These are phyloP conservation scores for Ceratocystis variospora DNA, from an alignment of 2,329 filamentous ascomycete genomes.

Conservation along the genomic window DNA sequence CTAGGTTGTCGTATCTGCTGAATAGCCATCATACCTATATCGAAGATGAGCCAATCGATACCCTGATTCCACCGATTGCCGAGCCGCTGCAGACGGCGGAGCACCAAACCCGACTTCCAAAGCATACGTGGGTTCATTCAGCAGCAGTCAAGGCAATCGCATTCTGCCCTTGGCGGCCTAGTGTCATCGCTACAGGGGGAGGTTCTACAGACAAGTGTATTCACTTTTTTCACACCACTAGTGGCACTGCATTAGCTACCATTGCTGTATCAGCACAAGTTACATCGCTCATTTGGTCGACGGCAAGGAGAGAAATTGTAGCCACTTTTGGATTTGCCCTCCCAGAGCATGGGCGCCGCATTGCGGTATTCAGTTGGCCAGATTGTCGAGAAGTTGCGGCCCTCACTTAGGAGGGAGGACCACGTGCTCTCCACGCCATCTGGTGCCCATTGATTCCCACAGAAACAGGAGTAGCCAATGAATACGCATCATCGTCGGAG, in stretches of 20 bases:
- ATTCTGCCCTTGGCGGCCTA: conserved; percentile 87
- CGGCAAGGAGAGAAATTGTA: conserved; percentile 69
- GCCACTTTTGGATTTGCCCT: conserved; percentile 91
- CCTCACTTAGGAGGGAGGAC: conserved; percentile 69
- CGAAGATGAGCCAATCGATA: conserved; percentile 7
- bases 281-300: conserved; percentile 83
- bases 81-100: conserved; percentile 2
- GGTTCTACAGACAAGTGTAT: conserved; percentile 92
- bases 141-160: conserved; percentile 94
- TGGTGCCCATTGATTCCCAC: conserved; percentile 50
- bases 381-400: conserved; percentile 73
- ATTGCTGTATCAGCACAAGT: conserved; percentile 91
- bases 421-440: conserved; percentile 76
- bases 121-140: conserved; percentile 61
- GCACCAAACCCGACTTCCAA: conserved; percentile 5
- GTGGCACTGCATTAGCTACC: conserved; percentile 70
- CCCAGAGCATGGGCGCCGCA: conserved; percentile 74
- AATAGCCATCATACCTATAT: conserved; percentile 2
- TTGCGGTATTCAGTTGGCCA: conserved; percentile 92
- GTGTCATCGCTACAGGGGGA: conserved; percentile 77
- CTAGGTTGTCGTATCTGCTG: conserved; percentile 1
- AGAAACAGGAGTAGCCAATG: conserved; percentile 23
- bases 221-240: conserved; percentile 82
- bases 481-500: conserved; percentile 24
- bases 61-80: conserved; percentile 8